Percentiles rank a stretch among this genome's conserved stretches.
Conservation (phyloP, 495 filamentous ascomycete genomes). For the Baudoinia panamericana region DNA sequence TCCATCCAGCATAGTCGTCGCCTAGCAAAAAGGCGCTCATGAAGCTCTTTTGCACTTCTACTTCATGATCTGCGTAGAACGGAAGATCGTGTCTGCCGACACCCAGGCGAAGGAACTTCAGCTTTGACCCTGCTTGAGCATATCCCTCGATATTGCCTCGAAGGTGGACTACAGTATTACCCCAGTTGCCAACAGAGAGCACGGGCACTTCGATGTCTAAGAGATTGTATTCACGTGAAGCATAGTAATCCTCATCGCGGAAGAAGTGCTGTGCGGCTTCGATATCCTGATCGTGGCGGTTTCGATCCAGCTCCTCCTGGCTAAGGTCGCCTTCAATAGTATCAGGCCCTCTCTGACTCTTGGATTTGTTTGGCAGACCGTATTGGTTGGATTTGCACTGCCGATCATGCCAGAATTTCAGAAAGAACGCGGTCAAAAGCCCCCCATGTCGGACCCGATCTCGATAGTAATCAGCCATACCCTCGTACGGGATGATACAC, state of each 20-base stretch:
- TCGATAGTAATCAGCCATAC: slow-evolving; percentile 53
- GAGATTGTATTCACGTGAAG: slow-evolving; percentile 44
- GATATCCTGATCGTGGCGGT: slow-evolving; percentile 43
- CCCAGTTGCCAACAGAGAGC: slow-evolving; percentile 51
- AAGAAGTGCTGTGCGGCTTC: slow-evolving; percentile 43
- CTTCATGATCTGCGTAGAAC: slow-evolving; percentile 51
- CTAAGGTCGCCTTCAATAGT: slow-evolving; percentile 39
- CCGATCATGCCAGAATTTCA: slow-evolving; percentile 52
- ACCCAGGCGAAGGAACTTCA: slow-evolving; percentile 53
- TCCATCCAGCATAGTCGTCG: slow-evolving; percentile 30
- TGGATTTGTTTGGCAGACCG: slow-evolving; percentile 33
- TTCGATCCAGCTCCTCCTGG: slow-evolving; percentile 34
- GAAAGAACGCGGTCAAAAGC: slow-evolving; percentile 49
- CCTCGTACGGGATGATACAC: slow-evolving; percentile 52
- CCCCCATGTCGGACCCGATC: slow-evolving; percentile 52
- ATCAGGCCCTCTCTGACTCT: slow-evolving; percentile 8
- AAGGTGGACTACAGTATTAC: slow-evolving; percentile 51
- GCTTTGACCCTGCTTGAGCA: slow-evolving; percentile 40
- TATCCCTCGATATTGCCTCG: slow-evolving; percentile 47
- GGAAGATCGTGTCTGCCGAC: slow-evolving; percentile 54
- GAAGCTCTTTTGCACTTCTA: slow-evolving; percentile 49
- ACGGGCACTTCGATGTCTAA: slow-evolving; percentile 47
- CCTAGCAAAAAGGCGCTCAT: slow-evolving; percentile 53
- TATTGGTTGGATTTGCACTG: slow-evolving; percentile 49
- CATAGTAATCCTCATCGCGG: slow-evolving; percentile 47